Evolutionary conservation across 139 green algal species (phyloP), one percentile per base, ranked within the genome.

Genomic region (Protoeuglena noctilucae): DNA sequence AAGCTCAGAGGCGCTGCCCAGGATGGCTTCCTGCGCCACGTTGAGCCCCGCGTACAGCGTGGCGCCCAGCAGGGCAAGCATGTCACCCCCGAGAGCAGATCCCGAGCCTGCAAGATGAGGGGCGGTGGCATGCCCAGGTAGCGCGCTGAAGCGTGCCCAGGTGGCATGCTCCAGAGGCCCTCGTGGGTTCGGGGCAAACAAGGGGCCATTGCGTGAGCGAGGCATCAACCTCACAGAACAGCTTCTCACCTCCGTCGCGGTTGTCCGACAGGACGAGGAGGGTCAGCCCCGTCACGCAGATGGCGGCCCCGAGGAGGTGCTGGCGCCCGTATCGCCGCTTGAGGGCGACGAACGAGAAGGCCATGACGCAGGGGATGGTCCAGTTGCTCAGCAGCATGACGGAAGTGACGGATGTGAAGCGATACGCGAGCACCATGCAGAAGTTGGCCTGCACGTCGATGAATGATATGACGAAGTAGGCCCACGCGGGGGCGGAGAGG

Each of bases 391-490:
- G 23, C 19, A 50, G 43, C 9, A n/a, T 28, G 43, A 50, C 43
- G 43, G 43, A 50, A 4, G 43, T 50, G 43, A 50, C 25, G 9
- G 43, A 50, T 18, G 43, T 50, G 43, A 28, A 50, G 4, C 25
- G 23, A n/a, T 26, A 50, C 19, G 43, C 43, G 19, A 23, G 23
- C 43, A 50, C 43, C 12, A 50, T n/a, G 23, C 19, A 6, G 43
- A 50, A 50, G 9, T 50, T 50, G 5, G 43, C 43, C 9, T 50
- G 19, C 43, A 50, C 43, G 43, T 50, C 43, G 18, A 50, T 28
- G 25, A 50, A 50, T 4, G 43, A 18, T n/a, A 50, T 9, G 9
- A 50, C 19, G 9, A n/a, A 18, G 43, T 50, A 50, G 4, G 19
- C 19, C 43, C 43, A 50, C 43, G n/a, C n/a, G n/a, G n/a, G n/a